Percentiles rank a stretch among this genome's conserved stretches.
These are phyloP conservation scores for Gracilaria caudata DNA, from an alignment of 23 red algal genomes.

Conservation along the genomic window DNA sequence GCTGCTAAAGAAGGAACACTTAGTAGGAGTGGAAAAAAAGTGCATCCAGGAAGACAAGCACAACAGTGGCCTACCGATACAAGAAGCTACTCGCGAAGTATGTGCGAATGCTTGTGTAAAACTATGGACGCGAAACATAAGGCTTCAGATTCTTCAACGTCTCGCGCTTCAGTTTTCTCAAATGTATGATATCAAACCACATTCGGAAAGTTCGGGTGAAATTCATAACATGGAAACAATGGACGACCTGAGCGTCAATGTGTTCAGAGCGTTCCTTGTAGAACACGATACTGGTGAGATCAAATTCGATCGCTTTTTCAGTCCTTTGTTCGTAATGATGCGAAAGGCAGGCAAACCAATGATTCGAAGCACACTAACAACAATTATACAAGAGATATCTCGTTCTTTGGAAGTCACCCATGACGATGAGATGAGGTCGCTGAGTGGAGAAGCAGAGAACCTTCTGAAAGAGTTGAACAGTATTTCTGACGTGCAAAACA, in stretches of 20 bases:
- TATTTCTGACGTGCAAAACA: not conserved
- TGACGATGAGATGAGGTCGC: not conserved
- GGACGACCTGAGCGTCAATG: not conserved
- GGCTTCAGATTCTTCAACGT: conserved; percentile 13
- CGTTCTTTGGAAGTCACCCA: not conserved
- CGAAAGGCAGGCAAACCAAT: not conserved
- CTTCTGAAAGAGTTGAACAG: not conserved
- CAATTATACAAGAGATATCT: not conserved
- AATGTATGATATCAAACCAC: not conserved
- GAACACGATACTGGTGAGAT: not conserved
- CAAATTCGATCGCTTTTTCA: not conserved
- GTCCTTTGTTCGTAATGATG: not conserved
- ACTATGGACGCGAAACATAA: not conserved
- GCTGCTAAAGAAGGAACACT: conserved; percentile 1
- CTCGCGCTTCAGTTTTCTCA: not conserved
- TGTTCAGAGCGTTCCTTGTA: conserved; percentile 25
- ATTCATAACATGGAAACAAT: not conserved
- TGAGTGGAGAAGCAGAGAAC: not conserved
- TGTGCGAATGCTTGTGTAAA: not conserved
- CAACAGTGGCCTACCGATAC: not conserved
- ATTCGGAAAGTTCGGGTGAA: not conserved
- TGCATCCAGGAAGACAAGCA: not conserved
- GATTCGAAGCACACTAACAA: not conserved
- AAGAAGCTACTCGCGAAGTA: not conserved
- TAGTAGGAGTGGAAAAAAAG: conserved; percentile 2